phyloP scores from a whole-genome alignment of 257 asterid genomes.

The Craterostigma plantagineum region DNA sequence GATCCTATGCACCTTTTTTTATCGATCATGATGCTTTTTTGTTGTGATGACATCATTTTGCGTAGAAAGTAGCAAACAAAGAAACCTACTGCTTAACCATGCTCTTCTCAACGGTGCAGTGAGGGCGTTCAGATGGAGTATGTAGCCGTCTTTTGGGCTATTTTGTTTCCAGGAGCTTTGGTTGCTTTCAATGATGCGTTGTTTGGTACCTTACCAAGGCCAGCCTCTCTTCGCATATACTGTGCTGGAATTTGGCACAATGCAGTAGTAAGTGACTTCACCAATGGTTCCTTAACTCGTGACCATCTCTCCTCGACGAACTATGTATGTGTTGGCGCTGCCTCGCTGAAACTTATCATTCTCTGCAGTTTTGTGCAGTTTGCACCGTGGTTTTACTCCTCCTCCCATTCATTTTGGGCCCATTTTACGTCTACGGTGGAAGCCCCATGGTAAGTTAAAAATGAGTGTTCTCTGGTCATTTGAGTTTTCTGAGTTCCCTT shows the following conservation, averaged over 20 bases:
- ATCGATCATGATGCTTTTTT: not conserved
- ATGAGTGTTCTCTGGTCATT: no score
- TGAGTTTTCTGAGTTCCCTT: no score
- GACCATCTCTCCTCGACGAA: no score
- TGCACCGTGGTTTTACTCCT: conserved; percentile 40
- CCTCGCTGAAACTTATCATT: conserved; percentile 7
- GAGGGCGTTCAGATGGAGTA: conserved; percentile 82
- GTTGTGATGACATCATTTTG: not conserved
- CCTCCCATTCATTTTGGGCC: conserved; percentile 46
- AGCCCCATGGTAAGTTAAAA: conserved; percentile 50
- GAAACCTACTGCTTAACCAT: conserved; percentile 9
- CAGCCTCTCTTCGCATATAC: conserved; percentile 68
- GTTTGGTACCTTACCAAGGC: conserved; percentile 35
- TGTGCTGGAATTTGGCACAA: conserved; percentile 98
- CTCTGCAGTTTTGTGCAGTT: conserved; percentile 49
- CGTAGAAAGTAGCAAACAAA: conserved; percentile 1
- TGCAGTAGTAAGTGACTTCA: conserved; percentile 50
- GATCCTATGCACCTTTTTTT: no score
- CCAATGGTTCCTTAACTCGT: no score
- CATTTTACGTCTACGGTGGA: conserved; percentile 50
- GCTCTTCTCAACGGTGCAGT: no score
- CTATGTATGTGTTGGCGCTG: no score
- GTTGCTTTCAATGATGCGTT: conserved; percentile 65
- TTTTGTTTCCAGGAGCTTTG: conserved; percentile 79
- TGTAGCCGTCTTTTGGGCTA: conserved; percentile 61